Evolutionary conservation across 225 moss, liverwort and hornwort genomes (phyloP).

Genomic region (Marchantia paleacea): DNA sequence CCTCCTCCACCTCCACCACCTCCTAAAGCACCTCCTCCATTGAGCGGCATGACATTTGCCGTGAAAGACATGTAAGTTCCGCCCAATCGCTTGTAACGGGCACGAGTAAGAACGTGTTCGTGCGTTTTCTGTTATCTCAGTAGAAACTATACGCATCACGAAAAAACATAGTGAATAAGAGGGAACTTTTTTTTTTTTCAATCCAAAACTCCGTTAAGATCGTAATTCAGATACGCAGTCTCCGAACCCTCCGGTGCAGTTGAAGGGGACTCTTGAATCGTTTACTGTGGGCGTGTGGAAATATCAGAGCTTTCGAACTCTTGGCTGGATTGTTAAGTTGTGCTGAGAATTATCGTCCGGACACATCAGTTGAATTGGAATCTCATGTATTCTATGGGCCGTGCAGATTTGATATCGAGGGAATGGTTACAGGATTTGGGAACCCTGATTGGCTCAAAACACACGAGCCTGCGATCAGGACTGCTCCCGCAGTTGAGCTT

Average conservation of each 20-base stretch:
- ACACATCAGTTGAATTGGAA: neutral
- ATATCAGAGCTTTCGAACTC: too few relatives aligned
- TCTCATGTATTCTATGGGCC: neutral
- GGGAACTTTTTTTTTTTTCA: neutral
- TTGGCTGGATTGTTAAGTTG: too few relatives aligned
- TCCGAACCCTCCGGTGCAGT: too few relatives aligned
- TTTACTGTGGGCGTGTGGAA: too few relatives aligned
- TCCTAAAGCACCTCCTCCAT: constrained; percentile 66
- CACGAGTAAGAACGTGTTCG: neutral
- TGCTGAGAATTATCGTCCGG: neutral
- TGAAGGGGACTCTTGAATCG: too few relatives aligned
- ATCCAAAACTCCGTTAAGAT: neutral
- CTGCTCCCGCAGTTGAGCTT: constrained; percentile 62
- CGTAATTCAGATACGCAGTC: too few relatives aligned
- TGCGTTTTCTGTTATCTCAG: neutral
- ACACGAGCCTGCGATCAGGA: constrained; percentile 68
- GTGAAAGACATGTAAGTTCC: constrained; percentile 72
- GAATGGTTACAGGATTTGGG: constrained; percentile 76
- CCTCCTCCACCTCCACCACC: constrained; percentile 73
- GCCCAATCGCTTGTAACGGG: too few relatives aligned
- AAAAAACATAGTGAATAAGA: neutral
- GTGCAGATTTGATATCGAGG: constrained; percentile 89
- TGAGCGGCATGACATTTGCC: constrained; percentile 82
- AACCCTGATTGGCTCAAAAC: constrained; percentile 78
- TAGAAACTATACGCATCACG: neutral